These are phyloP conservation scores for Ceratocystis alfenasii DNA, from an alignment of 2,329 filamentous ascomycete species.

Conservation along the genomic window DNA sequence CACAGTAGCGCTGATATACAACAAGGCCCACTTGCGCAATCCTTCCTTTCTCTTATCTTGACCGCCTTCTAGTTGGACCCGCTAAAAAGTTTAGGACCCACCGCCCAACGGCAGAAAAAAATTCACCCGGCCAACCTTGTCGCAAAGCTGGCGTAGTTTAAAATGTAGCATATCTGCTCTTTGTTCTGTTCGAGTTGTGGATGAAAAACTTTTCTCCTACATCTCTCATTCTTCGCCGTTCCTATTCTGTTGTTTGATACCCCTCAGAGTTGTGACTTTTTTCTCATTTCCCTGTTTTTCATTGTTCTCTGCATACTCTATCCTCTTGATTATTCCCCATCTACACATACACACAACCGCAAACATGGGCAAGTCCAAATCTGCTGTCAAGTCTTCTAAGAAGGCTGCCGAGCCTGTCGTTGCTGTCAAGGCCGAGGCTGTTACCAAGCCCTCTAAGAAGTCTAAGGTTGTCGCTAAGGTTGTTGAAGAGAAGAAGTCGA, in stretches of 20 bases:
- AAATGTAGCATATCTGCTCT: constrained; percentile 15
- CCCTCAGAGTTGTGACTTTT: constrained; percentile 19
- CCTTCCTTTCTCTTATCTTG: constrained; percentile 23
- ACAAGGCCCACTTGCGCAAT: too few relatives aligned
- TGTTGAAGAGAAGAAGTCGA: constrained; percentile 31
- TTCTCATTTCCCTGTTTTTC: constrained; percentile 18
- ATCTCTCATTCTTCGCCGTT: constrained; percentile 11
- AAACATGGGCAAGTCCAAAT: constrained; percentile 56
- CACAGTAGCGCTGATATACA: too few relatives aligned
- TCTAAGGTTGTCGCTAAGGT: constrained; percentile 49
- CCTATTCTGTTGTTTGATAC: constrained; percentile 23
- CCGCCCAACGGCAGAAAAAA: constrained; percentile 29
- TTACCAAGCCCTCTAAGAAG: constrained; percentile 52
- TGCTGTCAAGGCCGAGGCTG: constrained; percentile 33
- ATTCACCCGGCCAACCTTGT: constrained; percentile 21
- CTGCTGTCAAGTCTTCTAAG: constrained; percentile 40
- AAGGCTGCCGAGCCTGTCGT: constrained; percentile 40
- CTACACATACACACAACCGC: constrained; percentile 26
- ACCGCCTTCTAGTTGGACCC: constrained; percentile 28
- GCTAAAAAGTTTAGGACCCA: constrained; percentile 27
- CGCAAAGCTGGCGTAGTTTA: constrained; percentile 16
- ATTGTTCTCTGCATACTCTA: constrained; percentile 13
- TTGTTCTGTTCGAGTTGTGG: constrained; percentile 15
- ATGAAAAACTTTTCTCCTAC: constrained; percentile 17
- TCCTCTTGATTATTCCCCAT: constrained; percentile 22